These are phyloP conservation scores for Rhodotorula sp. DNA, from an alignment of 1,284 basidiomycete genomes.

Conservation along the genomic window DNA sequence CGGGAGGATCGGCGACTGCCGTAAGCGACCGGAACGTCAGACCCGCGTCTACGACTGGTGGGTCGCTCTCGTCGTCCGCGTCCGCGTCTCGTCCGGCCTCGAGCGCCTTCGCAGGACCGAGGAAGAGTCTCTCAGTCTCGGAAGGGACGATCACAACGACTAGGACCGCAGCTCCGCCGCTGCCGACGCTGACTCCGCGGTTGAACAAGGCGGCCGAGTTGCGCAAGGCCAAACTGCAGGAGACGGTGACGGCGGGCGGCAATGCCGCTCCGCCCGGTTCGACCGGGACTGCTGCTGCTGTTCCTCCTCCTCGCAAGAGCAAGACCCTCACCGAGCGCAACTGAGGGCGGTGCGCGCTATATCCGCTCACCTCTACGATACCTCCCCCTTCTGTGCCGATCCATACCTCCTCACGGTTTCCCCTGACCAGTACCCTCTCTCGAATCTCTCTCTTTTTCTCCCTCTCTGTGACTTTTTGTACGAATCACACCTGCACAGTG, in stretches of 20 bases:
- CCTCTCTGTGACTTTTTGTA: neutral
- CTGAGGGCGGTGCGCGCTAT: neutral
- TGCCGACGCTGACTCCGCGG: conserved; percentile 16
- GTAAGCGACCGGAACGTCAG: conserved; percentile 50
- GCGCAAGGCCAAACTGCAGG: conserved; percentile 2
- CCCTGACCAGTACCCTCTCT: too few relatives aligned
- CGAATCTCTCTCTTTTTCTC: neutral
- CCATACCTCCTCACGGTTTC: neutral
- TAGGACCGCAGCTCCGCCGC: conserved; percentile 2
- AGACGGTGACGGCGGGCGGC: neutral
- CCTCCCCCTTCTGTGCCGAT: neutral
- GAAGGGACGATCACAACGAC: neutral
- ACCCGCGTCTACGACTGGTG: too few relatives aligned
- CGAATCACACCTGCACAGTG: too few relatives aligned
- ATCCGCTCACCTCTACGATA: too few relatives aligned
- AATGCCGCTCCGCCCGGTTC: neutral
- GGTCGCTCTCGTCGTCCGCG: conserved; percentile 54
- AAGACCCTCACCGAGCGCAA: neutral
- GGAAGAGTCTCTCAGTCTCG: neutral
- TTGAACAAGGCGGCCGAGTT: conserved; percentile 37
- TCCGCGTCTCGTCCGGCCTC: conserved; percentile 1
- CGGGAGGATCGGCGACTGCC: too few relatives aligned
- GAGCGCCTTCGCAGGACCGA: neutral
- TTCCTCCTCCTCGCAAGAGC: neutral
- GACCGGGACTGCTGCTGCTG: neutral